These are phyloP conservation scores for Eimeria tenella DNA, from an alignment of 169 alveolate genomes.

Conservation along the genomic window DNA sequence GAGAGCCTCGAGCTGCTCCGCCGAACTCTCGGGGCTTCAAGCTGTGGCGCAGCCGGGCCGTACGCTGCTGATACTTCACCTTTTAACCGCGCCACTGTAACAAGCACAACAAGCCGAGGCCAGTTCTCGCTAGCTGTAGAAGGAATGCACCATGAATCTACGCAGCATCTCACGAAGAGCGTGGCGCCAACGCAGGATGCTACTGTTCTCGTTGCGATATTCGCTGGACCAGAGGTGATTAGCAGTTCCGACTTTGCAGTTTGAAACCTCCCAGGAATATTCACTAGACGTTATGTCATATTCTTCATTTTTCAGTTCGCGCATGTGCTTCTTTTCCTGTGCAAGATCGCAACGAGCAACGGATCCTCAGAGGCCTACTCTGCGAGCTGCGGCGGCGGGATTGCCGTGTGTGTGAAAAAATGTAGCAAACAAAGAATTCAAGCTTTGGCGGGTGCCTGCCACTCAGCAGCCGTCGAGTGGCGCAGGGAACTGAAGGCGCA, in stretches of 20 bases:
- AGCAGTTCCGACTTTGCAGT: not conserved
- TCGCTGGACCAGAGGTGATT: constrained; percentile 19
- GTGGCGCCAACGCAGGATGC: not conserved
- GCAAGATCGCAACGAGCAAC: constrained; percentile 23
- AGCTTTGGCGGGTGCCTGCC: constrained; percentile 15
- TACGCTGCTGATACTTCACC: not conserved
- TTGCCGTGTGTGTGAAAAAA: not conserved
- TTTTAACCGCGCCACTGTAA: not conserved
- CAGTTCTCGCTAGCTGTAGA: not conserved
- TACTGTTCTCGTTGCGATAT: constrained; percentile 22
- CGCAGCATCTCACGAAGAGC: not conserved
- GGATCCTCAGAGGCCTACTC: not conserved
- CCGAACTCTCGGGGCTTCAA: not conserved
- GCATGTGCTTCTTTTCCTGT: not conserved
- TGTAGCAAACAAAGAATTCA: constrained; percentile 28
- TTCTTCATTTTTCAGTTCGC: not conserved
- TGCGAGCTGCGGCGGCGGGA: not conserved
- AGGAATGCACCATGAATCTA: not conserved
- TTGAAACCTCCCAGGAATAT: not conserved
- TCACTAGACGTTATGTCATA: too few relatives aligned
- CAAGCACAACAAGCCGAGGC: constrained; percentile 30
- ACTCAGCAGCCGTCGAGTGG: constrained; percentile 17
- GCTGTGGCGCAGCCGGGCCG: not conserved
- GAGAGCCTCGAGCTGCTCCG: constrained; percentile 35
- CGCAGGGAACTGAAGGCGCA: not conserved